Percentiles rank a stretch among this genome's conserved stretches.
phyloP scores from a whole-genome alignment of 2,329 filamentous ascomycete genomes.

The Coleophoma crateriformis region DNA sequence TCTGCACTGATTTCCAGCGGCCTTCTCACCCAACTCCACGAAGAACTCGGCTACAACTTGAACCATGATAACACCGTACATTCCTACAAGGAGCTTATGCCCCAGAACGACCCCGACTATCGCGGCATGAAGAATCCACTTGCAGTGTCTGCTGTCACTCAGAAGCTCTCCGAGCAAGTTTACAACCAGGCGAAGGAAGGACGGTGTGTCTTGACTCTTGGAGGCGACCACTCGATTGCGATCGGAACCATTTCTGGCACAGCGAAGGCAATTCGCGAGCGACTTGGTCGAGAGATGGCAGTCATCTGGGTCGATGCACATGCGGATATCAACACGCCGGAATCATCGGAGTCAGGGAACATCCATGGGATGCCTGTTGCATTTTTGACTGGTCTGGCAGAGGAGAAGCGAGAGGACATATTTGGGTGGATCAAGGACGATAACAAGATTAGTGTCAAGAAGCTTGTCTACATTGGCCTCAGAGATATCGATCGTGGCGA shows the following conservation, averaged over 20 bases:
- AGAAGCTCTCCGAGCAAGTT: conserved; percentile 74
- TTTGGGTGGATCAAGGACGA: conserved; percentile 87
- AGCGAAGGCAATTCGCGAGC: conserved; percentile 79
- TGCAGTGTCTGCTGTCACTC: conserved; percentile 79
- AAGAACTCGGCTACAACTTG: conserved; percentile 85
- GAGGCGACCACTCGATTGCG: conserved; percentile 93
- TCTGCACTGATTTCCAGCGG: conserved; percentile 84
- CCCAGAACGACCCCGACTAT: conserved; percentile 67
- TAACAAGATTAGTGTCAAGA: conserved; percentile 64
- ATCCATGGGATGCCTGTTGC: conserved; percentile 97
- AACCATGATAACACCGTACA: conserved; percentile 80
- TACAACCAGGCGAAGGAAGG: conserved; percentile 81
- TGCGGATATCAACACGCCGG: conserved; percentile 94
- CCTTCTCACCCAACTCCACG: conserved; percentile 73
- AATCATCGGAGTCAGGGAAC: conserved; percentile 84
- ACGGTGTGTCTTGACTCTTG: conserved; percentile 84
- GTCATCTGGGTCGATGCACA: conserved; percentile 99
- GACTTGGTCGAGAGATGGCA: conserved; percentile 76
- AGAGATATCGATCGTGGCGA: conserved; percentile 90
- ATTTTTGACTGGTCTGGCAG: conserved; percentile 82
- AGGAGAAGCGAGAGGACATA: conserved; percentile 67
- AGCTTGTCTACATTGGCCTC: conserved; percentile 95
- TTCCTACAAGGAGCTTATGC: conserved; percentile 71
- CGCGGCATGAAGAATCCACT: conserved; percentile 92
- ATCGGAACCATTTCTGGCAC: conserved; percentile 89